Conservation (phyloP, 179 eudicot genomes). For the Beta lomatogona region DNA sequence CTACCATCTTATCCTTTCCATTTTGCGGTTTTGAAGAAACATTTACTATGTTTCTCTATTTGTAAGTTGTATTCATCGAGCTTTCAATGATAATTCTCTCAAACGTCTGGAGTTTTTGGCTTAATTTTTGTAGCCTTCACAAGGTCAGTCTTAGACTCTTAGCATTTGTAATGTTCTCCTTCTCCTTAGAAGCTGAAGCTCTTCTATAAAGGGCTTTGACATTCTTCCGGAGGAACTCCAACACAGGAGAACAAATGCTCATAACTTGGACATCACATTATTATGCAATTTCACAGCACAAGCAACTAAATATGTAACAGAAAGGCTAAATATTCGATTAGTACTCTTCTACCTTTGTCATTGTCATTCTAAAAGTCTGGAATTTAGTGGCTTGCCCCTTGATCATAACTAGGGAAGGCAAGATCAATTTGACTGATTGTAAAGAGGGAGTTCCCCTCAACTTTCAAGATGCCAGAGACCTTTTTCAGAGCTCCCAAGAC, state of each 20-base stretch:
- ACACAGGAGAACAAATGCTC: background rate
- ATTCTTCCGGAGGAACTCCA: background rate
- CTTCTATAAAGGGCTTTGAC: background rate
- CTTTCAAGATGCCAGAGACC: background rate
- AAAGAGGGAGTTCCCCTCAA: background rate
- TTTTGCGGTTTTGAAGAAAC: background rate
- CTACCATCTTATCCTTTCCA: background rate
- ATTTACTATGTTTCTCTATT: background rate
- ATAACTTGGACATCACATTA: background rate
- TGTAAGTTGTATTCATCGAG: background rate
- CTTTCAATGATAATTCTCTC: background rate
- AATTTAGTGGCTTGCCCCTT: background rate
- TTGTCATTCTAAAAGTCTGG: background rate
- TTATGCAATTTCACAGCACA: background rate
- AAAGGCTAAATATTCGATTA: background rate
- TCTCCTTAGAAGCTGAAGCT: background rate
- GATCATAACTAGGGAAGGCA: background rate
- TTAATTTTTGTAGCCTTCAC: background rate
- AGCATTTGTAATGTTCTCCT: background rate
- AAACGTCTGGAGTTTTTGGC: background rate
- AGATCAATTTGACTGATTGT: background rate
- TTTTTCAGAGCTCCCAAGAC: background rate
- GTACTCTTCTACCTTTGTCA: background rate
- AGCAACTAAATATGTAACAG: background rate
- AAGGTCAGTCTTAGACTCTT: background rate